Evolutionary conservation across 495 filamentous ascomycete genomes (phyloP).

Genomic region (Penicillium silybi): DNA sequence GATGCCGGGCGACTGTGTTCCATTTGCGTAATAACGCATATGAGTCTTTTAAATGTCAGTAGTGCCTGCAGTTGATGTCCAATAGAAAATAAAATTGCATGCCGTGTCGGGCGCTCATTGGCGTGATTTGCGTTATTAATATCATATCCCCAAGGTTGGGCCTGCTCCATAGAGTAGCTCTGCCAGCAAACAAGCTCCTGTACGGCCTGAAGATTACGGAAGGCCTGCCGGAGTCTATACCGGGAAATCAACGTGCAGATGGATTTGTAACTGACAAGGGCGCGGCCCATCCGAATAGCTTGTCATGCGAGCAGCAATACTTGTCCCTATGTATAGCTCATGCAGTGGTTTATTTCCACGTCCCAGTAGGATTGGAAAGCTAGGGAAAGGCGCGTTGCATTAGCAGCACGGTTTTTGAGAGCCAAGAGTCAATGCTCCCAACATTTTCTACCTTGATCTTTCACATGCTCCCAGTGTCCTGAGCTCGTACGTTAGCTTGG

Average conservation of each 20-base stretch:
- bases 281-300: background rate
- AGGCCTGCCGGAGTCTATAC: conserved; percentile 1
- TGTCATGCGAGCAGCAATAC: background rate
- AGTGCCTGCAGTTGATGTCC: background rate
- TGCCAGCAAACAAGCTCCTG: background rate
- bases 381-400: background rate
- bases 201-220: conserved; percentile 1
- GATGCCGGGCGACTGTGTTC: conserved; percentile 4
- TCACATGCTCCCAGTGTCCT: conserved; percentile 3
- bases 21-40: background rate
- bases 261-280: background rate
- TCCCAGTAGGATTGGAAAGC: background rate
- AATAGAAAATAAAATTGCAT: conserved; percentile 8
- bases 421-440: background rate
- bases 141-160: background rate
- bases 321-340: background rate
- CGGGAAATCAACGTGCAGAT: background rate
- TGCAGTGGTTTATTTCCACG: background rate
- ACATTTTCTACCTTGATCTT: background rate
- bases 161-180: background rate
- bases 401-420: background rate
- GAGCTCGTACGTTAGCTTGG: background rate
- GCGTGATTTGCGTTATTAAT: conserved; percentile 2
- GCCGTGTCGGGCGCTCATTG: conserved; percentile 19
- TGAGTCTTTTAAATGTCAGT: background rate